A percentile compares a stretch with the other conserved stretches of the same genome.
Conservation (phyloP, 345 rosid genomes). For the Fremontodendron californicum region DNA sequence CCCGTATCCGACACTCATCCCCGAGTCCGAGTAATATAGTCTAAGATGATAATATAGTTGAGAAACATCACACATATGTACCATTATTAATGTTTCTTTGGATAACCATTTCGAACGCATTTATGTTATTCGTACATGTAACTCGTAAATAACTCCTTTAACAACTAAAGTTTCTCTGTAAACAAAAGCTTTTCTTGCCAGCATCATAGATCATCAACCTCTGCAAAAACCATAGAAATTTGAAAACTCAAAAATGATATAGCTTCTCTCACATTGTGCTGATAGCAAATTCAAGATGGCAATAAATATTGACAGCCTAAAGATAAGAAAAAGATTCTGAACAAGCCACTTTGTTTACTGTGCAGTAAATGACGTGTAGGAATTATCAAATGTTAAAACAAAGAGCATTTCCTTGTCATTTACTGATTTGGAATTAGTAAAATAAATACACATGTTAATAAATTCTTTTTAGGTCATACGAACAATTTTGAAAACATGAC, state of each 20-base stretch:
- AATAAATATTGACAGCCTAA: neutral
- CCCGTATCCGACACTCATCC: too few species aligned
- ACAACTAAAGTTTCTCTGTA: neutral
- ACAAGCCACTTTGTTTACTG: neutral
- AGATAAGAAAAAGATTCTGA: neutral
- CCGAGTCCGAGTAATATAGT: too few species aligned
- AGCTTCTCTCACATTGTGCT: neutral
- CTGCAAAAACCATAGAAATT: constrained; percentile 23
- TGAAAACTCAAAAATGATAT: constrained; percentile 11
- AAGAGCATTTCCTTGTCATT: neutral
- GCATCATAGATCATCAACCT: constrained; percentile 14
- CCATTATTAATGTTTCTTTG: neutral
- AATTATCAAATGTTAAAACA: neutral
- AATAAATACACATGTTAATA: neutral
- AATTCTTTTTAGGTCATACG: neutral
- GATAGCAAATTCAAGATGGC: neutral
- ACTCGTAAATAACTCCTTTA: neutral
- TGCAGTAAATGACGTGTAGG: neutral
- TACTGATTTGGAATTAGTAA: neutral
- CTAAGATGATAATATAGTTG: neutral
- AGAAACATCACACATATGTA: neutral
- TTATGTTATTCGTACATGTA: neutral
- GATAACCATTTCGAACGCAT: neutral
- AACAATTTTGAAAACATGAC: neutral
- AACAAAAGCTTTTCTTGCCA: constrained; percentile 15